Conservation (phyloP, 108 stramenopile species). For the Nitzschia putrida region DNA sequence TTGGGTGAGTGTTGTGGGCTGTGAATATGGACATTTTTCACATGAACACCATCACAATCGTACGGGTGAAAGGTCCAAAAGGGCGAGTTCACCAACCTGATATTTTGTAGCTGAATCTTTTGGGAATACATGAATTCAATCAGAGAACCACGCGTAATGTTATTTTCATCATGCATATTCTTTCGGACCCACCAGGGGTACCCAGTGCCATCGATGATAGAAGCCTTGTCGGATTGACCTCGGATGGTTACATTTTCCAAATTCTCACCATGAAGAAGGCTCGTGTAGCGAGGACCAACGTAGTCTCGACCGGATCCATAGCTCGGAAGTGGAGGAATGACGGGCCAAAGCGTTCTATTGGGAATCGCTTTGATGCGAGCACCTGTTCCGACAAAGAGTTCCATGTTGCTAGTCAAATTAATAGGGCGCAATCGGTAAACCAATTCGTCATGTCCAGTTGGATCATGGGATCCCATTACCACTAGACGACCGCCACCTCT, state of each 20-base stretch:
- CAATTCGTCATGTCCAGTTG: neutral
- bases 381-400: conserved; percentile 23
- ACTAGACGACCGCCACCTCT: conserved; percentile 6
- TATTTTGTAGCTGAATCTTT: conserved; percentile 13
- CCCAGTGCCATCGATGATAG: conserved; percentile 41
- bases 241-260: conserved; percentile 29
- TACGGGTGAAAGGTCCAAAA: conserved; percentile 55
- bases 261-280: conserved; percentile 11
- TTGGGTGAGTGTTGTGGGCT: conserved; percentile 35
- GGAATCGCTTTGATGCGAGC: conserved; percentile 22
- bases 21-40: conserved; percentile 32
- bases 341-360: conserved; percentile 22
- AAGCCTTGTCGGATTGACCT: conserved; percentile 15
- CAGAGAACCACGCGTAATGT: conserved; percentile 26
- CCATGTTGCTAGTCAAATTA: conserved; percentile 36
- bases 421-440: conserved; percentile 23
- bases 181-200: conserved; percentile 33
- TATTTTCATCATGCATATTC: neutral
- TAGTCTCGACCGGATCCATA: conserved; percentile 28
- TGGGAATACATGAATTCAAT: conserved; percentile 32
- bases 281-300: conserved; percentile 4
- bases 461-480: conserved; percentile 14
- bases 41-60: conserved; percentile 30
- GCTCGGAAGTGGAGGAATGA: conserved; percentile 27
- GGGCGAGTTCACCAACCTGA: conserved; percentile 35